Percentiles rank a stretch among this genome's conserved stretches.
Conservation (phyloP, 176 grass and related monocot genomes). For the Carex parvula region DNA sequence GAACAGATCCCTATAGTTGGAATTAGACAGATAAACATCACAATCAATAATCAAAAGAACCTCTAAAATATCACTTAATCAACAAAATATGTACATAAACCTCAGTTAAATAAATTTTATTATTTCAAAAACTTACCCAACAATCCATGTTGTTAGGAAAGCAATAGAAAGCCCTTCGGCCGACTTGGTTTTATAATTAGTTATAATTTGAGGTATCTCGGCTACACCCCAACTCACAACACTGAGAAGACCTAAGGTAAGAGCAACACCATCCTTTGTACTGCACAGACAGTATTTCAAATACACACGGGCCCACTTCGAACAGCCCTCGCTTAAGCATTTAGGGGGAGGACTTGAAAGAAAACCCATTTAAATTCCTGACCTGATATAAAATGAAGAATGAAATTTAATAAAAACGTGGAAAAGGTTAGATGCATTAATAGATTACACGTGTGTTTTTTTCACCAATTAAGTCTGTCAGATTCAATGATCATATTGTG, state of each 20-base stretch:
- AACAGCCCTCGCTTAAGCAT: constrained; percentile 34
- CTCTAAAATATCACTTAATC: constrained; percentile 11
- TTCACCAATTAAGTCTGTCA: neutral
- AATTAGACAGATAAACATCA: constrained; percentile 8
- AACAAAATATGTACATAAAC: neutral
- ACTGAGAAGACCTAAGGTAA: constrained; percentile 62
- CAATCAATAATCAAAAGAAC: constrained; percentile 5
- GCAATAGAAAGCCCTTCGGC: constrained; percentile 80
- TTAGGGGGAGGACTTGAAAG: constrained; percentile 34
- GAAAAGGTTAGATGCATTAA: neutral
- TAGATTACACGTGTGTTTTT: neutral
- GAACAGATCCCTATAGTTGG: constrained; percentile 77
- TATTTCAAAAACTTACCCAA: constrained; percentile 58
- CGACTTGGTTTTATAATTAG: constrained; percentile 74
- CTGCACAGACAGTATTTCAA: constrained; percentile 75
- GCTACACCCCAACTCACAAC: constrained; percentile 84
- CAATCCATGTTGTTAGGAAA: constrained; percentile 85
- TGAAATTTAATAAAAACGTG: neutral
- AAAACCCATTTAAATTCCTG: constrained; percentile 39
- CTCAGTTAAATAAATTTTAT: neutral
- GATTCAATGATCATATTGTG: neutral
- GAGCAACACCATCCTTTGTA: constrained; percentile 47
- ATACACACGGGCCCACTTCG: constrained; percentile 63
- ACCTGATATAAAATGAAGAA: neutral
- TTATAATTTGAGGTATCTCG: constrained; percentile 88